Base-by-base conservation (phyloP, 1,139 yeast species). In the Hansenula anomala region DNA sequence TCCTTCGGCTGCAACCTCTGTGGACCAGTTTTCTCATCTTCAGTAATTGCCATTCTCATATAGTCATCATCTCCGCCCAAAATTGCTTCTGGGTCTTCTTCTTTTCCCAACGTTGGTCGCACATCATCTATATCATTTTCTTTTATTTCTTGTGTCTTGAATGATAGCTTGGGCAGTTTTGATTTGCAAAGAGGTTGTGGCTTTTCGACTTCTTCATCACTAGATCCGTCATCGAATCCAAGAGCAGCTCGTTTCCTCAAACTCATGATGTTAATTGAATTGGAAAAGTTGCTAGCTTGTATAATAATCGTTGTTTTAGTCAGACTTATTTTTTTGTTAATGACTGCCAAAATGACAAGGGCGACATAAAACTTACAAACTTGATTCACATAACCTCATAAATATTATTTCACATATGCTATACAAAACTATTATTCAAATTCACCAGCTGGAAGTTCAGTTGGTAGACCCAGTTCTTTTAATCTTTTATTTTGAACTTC, bases 191-290 rank as follows among this genome's bases (percentile, higher is more conserved):
- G n/a, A n/a, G n/a, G n/a, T n/a, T n/a, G n/a, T n/a, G n/a, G n/a
- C 53, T 3, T 8, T n/a, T 31, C 43, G 12, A 11, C 29, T 10
- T 39, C 54, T 6, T 6, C 6, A 5, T 40, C 50, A 17, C 40
- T 49, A 2, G 49, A 39, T 5, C 40, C 44, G 13, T 38, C 47
- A 1, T 49, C 55, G 34, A 54, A 51, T 14, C 57, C 60, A 28
- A 52, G 58, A 23, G 56, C 45, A 8, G 63, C 38, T 23, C 56
- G 39, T 39, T 49, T 50, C 16, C 16, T 14, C 4, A 33, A 25
- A 41, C 37, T 42, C 11, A n/a, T 23, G 28, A 14, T 26, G 7
- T 26, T n/a, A 13, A n/a, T 23, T 23, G 13, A 23, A 20, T 20
- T 9, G n/a, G n/a, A n/a, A n/a, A n/a, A n/a, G n/a, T n/a, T n/a